Evolutionary conservation across 225 moss, liverwort and hornwort species (phyloP).

Genomic region (Physcomitrium patens): DNA sequence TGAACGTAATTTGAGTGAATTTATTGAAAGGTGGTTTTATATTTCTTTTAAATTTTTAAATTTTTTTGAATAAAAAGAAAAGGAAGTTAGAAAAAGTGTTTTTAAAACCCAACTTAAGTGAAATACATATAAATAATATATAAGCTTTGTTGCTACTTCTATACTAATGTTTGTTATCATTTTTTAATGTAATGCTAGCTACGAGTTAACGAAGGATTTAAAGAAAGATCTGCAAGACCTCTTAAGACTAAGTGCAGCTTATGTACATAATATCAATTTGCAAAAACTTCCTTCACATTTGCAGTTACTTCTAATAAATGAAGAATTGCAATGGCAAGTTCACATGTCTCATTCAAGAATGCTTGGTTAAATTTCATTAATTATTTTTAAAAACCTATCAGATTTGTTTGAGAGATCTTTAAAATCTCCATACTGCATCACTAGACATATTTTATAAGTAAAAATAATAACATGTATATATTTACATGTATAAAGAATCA

Average conservation of each 20-base stretch:
- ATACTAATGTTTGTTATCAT: too few relatives aligned
- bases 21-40: slow-evolving; percentile 61
- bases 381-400: too few relatives aligned
- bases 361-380: too few relatives aligned
- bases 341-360: not conserved
- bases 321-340: slow-evolving; percentile 54
- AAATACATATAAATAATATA: not conserved
- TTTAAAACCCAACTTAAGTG: not conserved
- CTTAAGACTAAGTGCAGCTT: slow-evolving; percentile 65
- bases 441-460: too few relatives aligned
- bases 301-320: slow-evolving; percentile 65
- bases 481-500: too few relatives aligned
- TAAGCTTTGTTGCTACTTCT: not conserved
- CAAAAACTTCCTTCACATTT: slow-evolving; percentile 77
- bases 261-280: slow-evolving; percentile 73
- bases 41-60: too few relatives aligned
- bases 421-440: too few relatives aligned
- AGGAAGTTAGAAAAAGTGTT: fast-evolving
- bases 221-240: slow-evolving; percentile 54
- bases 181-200: slow-evolving; percentile 35
- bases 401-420: too few relatives aligned
- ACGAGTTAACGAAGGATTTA: slow-evolving; percentile 57
- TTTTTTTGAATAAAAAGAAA: not conserved
- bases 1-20: slow-evolving; percentile 72
- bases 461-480: too few relatives aligned